Evolutionary conservation across 306 rosid genomes (phyloP).

Genomic region (peach (Prunus persica)): Prunus_persica_NCBIv2 NC_034009.1:5342001-5342500

Average conservation of each 20-base stretch:
- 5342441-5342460: background rate
- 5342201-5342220: background rate
- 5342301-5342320: background rate
- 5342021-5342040: slow-evolving; percentile 39
- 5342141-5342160: background rate
- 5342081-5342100: background rate
- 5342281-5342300: background rate
- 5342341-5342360: background rate
- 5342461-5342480: background rate
- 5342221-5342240: background rate
- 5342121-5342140: background rate
- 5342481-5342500: background rate
- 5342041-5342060: slow-evolving; percentile 35
- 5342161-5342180: background rate
- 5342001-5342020: slow-evolving; percentile 17
- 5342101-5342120: background rate
- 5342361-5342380: background rate
- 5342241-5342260: background rate
- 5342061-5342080: background rate
- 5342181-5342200: background rate
- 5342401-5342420: no score
- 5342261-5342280: background rate
- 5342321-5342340: background rate
- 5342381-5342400: background rate
- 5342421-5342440: background rate